Base-by-base conservation (phyloP, 2,329 filamentous ascomycete species). In the Paecilomyces sp. region DNA sequence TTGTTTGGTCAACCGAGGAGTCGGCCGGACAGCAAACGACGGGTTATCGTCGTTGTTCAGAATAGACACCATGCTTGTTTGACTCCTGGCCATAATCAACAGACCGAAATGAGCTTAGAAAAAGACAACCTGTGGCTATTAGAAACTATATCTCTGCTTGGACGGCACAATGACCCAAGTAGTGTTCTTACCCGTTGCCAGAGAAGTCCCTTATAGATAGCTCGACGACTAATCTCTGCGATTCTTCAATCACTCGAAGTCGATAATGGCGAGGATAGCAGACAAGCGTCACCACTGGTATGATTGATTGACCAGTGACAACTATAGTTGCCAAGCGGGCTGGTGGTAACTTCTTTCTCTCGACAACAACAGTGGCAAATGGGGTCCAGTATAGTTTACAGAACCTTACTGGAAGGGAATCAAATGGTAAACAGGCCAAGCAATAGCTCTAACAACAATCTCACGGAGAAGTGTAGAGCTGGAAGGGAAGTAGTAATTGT, bases 21-120 rank as follows among this genome's bases (percentile, higher is more conserved):
- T 65, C 31, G 73, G 74, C 55, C 75, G 74, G 57, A 79, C 73
- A 36, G 74, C 73, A 66, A 79, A 79, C 28, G 77, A 77, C 53
- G 77, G 77, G 60, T 77, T 74, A 62, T 79, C 76, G 68, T 79
- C 76, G 67, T 79, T 77, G 68, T 79, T 79, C 61, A 79, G 63
- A 63, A 79, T 79, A 31, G 77, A 79, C 60, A 77, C 70, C 63
- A 76, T 70, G 64, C 66, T 73, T 54, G 72, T 61, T 62, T 64
- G 70, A 63, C 70, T 68, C 59, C 66, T 65, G 41, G 70, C 67
- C 70, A 75, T 75, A 62, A 58, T 61, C 57, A 18, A 47, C 18
- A 47, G 41, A 47, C 41, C 15, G n/a, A 18, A 47, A 3, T n/a
- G n/a, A 47, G 41, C n/a, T 47, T 47, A 2, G 41, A 11, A 47